Base-by-base conservation (phyloP, 2,329 filamentous ascomycete species). In the Penicillium sp. region DNA sequence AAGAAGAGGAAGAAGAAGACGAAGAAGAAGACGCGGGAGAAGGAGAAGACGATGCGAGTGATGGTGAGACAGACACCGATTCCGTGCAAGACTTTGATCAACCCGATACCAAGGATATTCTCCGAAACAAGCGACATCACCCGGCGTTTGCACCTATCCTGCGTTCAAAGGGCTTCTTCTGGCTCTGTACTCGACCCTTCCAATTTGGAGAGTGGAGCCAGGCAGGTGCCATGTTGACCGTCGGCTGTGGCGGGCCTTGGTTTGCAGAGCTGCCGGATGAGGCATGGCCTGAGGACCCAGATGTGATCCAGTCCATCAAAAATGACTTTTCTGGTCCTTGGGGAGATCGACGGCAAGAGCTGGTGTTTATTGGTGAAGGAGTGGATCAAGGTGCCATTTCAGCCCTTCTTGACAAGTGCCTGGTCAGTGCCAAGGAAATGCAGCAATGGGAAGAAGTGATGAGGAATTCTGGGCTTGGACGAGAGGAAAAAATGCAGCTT, bases 351-450 rank as follows among this genome's bases (percentile, higher is more conserved):
- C 73, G 84, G 2, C 84, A 88, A 61, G 85, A 88, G 63, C 63
- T 88, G 5, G 85, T 88, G 3, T 85, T 88, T 51, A 88, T 89
- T 48, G 85, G 85, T 0, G 83, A 87, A 64, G 74, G 75, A 4
- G 71, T 88, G 11, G 74, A 86, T 43, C 59, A 73, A 1, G 59
- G 63, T 4, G 73, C 69, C 0, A 68, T 88, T 12, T 77, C 74
- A 25, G 66, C 64, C 4, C 62, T 76, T 32, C 63, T 88, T 3
- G 80, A 88, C 57, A 66, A 63, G 2, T 87, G 84, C 57, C 62
- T 88, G 25, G 63, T 88, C 3, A 74, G 75, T n/a, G 78, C 84
- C 24, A 63, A 63, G 0, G 85, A 88, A 65, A 78, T 77, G 60
- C 62, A 57, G n/a, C 59, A 70, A 57, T 81, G 81, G 74, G 72